Conservation (phyloP, 352 stramenopile species). For the Globisporangium splendens region DNA sequence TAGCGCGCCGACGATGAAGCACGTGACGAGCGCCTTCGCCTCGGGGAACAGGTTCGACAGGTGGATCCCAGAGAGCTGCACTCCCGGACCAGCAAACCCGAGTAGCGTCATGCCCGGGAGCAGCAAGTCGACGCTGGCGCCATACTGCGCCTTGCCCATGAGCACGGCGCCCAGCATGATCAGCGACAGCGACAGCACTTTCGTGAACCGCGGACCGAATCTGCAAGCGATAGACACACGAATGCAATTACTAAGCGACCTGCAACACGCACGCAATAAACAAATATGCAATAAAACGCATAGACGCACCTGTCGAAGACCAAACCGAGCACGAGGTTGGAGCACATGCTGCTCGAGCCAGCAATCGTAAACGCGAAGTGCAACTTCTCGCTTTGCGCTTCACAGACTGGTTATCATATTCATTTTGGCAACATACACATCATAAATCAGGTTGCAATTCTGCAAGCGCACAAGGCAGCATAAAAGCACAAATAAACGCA, state of each 20-base stretch:
- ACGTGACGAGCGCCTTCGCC: slow-evolving; percentile 59
- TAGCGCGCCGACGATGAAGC: slow-evolving; percentile 65
- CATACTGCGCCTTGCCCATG: slow-evolving; percentile 46
- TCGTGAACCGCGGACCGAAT: slow-evolving; percentile 53
- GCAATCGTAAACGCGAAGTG: slow-evolving; percentile 64
- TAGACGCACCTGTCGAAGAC: slow-evolving; percentile 58
- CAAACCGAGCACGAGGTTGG: slow-evolving; percentile 57
- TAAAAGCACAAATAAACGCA: neutral
- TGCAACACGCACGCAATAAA: neutral
- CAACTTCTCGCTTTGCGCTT: slow-evolving; percentile 46
- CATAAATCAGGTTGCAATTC: no score
- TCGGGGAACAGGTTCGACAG: slow-evolving; percentile 75
- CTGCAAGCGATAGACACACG: slow-evolving; percentile 10
- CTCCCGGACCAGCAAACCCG: slow-evolving; percentile 56
- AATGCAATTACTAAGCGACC: neutral
- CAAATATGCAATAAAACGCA: slow-evolving; percentile 2
- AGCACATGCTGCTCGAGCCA: slow-evolving; percentile 56
- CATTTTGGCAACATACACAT: no score
- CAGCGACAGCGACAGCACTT: slow-evolving; percentile 45
- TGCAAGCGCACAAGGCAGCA: no score
- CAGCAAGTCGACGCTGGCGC: slow-evolving; percentile 28
- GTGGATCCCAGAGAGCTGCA: slow-evolving; percentile 70
- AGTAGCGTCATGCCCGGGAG: slow-evolving; percentile 62
- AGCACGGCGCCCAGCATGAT: slow-evolving; percentile 42
- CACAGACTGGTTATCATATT: slow-evolving; percentile 29